phyloP scores from a whole-genome alignment of 2,329 filamentous ascomycete genomes.

The Cladorrhinum sp. region DNA sequence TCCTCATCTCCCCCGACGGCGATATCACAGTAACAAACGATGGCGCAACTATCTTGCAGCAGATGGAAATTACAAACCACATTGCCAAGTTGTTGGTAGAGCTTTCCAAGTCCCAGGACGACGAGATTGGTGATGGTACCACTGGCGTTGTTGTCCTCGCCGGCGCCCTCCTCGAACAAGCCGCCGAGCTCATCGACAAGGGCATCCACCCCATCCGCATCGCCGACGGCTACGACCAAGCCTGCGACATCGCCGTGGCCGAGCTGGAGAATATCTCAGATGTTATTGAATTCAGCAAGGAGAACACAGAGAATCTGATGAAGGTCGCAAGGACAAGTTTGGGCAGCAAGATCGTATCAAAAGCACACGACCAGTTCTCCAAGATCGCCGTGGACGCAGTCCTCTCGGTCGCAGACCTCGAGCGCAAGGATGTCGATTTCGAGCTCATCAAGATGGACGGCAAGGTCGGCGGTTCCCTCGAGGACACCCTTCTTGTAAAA shows the following conservation, averaged over 20 bases:
- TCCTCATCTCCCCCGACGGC: constrained; percentile 95
- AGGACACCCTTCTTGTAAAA: constrained; percentile 92
- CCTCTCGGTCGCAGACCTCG: constrained; percentile 90
- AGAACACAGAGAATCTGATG: constrained; percentile 79
- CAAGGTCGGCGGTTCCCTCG: constrained; percentile 90
- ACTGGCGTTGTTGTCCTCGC: constrained; percentile 96
- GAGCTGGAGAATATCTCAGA: constrained; percentile 94
- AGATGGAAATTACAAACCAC: constrained; percentile 99
- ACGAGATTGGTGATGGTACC: constrained; percentile 97
- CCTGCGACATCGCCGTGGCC: constrained; percentile 91
- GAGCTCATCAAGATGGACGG: constrained; percentile 99
- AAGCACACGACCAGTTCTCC: constrained; percentile 96
- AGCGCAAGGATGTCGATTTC: constrained; percentile 96
- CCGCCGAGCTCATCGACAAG: constrained; percentile 97
- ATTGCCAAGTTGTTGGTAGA: constrained; percentile 96
- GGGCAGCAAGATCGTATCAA: constrained; percentile 98
- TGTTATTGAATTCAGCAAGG: constrained; percentile 77
- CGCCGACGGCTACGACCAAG: constrained; percentile 95
- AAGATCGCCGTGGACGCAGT: constrained; percentile 97
- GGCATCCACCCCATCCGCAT: constrained; percentile 98
- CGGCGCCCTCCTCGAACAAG: constrained; percentile 91
- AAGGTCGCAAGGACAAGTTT: constrained; percentile 95
- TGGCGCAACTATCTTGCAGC: constrained; percentile 91
- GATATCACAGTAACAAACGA: constrained; percentile 99
- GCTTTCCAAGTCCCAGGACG: constrained; percentile 96